Conservation (phyloP, 306 rosid genomes). For the Cicer chorassanicum region DNA sequence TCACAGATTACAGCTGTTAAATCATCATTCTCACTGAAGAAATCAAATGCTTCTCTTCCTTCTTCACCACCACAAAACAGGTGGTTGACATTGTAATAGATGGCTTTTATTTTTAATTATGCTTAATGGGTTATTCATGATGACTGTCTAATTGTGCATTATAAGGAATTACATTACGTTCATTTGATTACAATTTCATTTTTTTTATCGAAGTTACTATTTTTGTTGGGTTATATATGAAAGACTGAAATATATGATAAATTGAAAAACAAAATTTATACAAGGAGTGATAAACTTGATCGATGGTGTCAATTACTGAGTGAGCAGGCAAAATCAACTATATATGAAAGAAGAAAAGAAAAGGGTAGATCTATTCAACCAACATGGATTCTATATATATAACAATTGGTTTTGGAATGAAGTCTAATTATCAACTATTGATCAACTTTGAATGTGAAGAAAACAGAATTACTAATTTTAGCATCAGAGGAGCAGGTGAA, state of each 20-base stretch:
- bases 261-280: neutral
- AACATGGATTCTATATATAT: slow-evolving; percentile 6
- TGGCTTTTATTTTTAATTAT: slow-evolving; percentile 21
- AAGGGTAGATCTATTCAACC: neutral
- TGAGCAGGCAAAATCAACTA: slow-evolving; percentile 20
- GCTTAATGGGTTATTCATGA: neutral
- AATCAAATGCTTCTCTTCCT: slow-evolving; percentile 54
- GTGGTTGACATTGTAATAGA: slow-evolving; percentile 9
- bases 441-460: slow-evolving; percentile 1
- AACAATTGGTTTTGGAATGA: neutral
- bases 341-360: slow-evolving; percentile 14
- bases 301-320: slow-evolving; percentile 9
- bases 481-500: slow-evolving; percentile 39
- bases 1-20: slow-evolving; percentile 75
- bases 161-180: neutral
- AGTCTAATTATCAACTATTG: neutral
- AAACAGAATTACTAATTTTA: slow-evolving; percentile 23
- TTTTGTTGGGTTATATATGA: neutral
- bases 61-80: slow-evolving; percentile 41
- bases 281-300: slow-evolving; percentile 6
- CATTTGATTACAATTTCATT: neutral
- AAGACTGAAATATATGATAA: neutral
- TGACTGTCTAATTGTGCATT: neutral
- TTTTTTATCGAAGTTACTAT: too few relatives aligned
- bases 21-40: slow-evolving; percentile 64